Evolutionary conservation across 192 early-diverging fungal species (phyloP), one percentile per base, ranked within the genome.

Genomic region (Entomortierella parvispora): DNA sequence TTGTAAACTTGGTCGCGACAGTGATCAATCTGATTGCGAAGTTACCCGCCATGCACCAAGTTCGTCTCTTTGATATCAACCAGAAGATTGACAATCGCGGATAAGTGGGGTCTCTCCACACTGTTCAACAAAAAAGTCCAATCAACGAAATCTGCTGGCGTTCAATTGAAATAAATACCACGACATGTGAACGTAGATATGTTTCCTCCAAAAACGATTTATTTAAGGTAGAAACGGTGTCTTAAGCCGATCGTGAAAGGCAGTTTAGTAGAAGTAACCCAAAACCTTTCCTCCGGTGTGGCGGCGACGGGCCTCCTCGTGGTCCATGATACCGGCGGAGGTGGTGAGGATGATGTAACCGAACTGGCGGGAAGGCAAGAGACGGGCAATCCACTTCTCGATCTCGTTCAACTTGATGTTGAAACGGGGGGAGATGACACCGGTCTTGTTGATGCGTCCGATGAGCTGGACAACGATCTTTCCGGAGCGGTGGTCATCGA

Each of bases 391-490:
- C 95, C 95, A 97, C 86, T 94, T 96, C 87, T 99, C 97, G 68
- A 99, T 86, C 70, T 96, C 93, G 76, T 86, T 82, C 67, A 95
- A 84, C 90, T 96, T 93, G 85, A 99, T 90, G 86, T 97, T 94
- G 91, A 97, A 99, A 75, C 97, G 95, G 72, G 97, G 96, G 42
- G 95, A 97, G 84, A 97, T 97, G 82, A 97, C 97, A 87, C 96
- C 95, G 87, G 95, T 97, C 91, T 99, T 99, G 94, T 99, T 99
- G 74, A 99, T 84, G 78, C 97, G 96, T 72, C 97, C 96, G 75
- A 92, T 95, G 65, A 99, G 93, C 87, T 99, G 97, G 76, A 99
- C 90, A 48, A 99, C 94, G 69, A 99, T 95, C 93, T 97, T 97
- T 83, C 94, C 95, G 69, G 93, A 91, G 69, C 96, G 95, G 86